Conservation (phyloP, 306 rosid species). For the Corylus heterophylla region DNA sequence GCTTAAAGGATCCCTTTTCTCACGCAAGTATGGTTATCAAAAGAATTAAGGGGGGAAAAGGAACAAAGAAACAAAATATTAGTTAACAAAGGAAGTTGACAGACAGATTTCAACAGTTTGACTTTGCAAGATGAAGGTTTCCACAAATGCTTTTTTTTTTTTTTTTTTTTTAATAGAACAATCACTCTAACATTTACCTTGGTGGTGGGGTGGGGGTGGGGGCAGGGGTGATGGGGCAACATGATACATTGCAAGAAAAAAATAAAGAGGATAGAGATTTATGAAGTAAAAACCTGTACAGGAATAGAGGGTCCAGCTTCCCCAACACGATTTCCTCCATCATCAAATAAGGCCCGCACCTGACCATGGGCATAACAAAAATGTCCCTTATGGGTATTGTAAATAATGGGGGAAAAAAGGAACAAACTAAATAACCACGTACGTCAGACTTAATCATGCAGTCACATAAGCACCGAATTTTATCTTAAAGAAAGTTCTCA, state of each 20-base stretch:
- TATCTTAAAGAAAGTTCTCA: background rate
- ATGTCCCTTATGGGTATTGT: conserved; percentile 13
- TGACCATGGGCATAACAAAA: conserved; percentile 31
- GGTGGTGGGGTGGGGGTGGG: no score
- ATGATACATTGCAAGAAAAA: no score
- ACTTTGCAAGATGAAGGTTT: background rate
- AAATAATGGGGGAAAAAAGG: conserved; percentile 11
- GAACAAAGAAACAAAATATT: no score
- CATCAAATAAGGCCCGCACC: conserved; percentile 97
- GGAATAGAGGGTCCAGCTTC: conserved; percentile 90
- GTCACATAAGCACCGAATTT: conserved; percentile 17
- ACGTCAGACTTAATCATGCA: conserved; percentile 7
- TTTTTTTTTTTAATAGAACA: no score
- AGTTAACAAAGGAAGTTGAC: background rate
- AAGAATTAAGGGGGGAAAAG: no score
- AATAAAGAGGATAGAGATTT: background rate
- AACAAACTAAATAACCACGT: background rate
- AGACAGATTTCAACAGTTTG: background rate
- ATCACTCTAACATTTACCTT: no score
- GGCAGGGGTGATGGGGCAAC: no score
- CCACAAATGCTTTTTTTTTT: no score
- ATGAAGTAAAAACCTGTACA: conserved; percentile 55
- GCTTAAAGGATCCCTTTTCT: no score
- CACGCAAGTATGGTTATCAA: background rate
- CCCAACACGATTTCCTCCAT: conserved; percentile 76